Evolutionary conservation across 345 rosid species (phyloP).

Genomic region (Camelina laxa): DNA sequence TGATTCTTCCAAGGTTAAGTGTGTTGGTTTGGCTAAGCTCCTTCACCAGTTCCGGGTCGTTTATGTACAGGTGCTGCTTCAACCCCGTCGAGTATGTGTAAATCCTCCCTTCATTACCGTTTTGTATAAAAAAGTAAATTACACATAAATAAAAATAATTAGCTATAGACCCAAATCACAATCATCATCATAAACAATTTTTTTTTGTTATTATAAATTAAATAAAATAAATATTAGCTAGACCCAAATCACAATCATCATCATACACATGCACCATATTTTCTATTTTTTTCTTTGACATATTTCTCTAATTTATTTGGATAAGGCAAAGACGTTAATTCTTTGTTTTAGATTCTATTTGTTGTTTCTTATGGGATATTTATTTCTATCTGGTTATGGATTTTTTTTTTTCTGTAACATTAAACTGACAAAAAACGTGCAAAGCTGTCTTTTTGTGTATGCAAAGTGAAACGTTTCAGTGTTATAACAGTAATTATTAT

Average conservation of each 20-base stretch:
- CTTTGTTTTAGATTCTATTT: background rate
- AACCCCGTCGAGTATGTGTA: slow-evolving; percentile 70
- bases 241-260: no score
- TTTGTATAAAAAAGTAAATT: background rate
- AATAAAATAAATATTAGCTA: background rate
- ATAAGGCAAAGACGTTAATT: background rate
- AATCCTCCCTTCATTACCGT: slow-evolving; percentile 52
- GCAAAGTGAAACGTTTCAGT: slow-evolving; percentile 11
- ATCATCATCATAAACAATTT: slow-evolving; percentile 11
- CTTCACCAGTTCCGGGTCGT: slow-evolving; percentile 63
- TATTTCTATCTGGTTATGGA: background rate
- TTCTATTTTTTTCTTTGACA: background rate
- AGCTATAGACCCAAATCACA: background rate
- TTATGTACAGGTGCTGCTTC: slow-evolving; percentile 66
- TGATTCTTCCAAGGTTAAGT: slow-evolving; percentile 62
- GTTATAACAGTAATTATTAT: no score
- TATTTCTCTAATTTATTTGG: background rate
- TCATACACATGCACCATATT: background rate
- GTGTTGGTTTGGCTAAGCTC: slow-evolving; percentile 59
- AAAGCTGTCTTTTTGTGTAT: slow-evolving; percentile 7
- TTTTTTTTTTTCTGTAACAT: background rate
- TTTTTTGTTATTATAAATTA: background rate
- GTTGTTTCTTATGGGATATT: background rate
- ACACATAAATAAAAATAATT: background rate
- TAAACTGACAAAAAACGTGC: background rate